Percentiles rank a stretch among this genome's conserved stretches.
Evolutionary conservation across 306 rosid genomes (phyloP).

Genomic region (Quercus dentata): DNA sequence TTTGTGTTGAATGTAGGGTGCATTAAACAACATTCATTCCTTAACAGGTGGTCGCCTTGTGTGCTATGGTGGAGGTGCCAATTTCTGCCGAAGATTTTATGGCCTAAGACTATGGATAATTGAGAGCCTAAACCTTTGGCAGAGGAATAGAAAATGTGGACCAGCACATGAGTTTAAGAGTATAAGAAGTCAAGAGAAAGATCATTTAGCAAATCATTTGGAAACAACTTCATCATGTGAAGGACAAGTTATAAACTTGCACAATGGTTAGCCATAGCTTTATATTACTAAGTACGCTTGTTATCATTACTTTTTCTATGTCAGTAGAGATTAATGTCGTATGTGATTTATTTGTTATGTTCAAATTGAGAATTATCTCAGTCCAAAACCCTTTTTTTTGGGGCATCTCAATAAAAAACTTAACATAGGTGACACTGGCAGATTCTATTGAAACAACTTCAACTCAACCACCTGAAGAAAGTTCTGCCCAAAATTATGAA

Average conservation of each 20-base stretch:
- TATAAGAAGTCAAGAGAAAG: slow-evolving; percentile 30
- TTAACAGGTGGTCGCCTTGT: slow-evolving; percentile 20
- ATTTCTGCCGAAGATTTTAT: slow-evolving; percentile 49
- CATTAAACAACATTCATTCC: slow-evolving; percentile 19
- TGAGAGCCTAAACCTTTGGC: slow-evolving; percentile 36
- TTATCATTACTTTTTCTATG: background rate
- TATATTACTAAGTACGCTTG: background rate
- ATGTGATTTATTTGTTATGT: background rate
- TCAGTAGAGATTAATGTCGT: background rate
- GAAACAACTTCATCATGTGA: slow-evolving; percentile 32
- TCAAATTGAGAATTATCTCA: background rate
- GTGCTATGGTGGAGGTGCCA: slow-evolving; percentile 38
- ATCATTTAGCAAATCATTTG: slow-evolving; percentile 24
- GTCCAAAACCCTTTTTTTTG: background rate
- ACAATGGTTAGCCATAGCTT: slow-evolving; percentile 36
- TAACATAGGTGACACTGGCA: slow-evolving; percentile 5
- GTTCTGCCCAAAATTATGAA: slow-evolving; percentile 19
- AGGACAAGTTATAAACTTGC: slow-evolving; percentile 21
- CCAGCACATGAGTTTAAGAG: slow-evolving; percentile 34
- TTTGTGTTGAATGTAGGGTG: slow-evolving; percentile 36
- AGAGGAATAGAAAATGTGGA: slow-evolving; percentile 28
- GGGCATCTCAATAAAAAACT: background rate
- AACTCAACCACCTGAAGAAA: slow-evolving; percentile 20
- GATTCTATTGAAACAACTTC: slow-evolving; percentile 21
- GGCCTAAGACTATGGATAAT: slow-evolving; percentile 61